Evolutionary conservation across 257 asterid genomes (phyloP).

Genomic region (Osmanthus fragrans): DNA sequence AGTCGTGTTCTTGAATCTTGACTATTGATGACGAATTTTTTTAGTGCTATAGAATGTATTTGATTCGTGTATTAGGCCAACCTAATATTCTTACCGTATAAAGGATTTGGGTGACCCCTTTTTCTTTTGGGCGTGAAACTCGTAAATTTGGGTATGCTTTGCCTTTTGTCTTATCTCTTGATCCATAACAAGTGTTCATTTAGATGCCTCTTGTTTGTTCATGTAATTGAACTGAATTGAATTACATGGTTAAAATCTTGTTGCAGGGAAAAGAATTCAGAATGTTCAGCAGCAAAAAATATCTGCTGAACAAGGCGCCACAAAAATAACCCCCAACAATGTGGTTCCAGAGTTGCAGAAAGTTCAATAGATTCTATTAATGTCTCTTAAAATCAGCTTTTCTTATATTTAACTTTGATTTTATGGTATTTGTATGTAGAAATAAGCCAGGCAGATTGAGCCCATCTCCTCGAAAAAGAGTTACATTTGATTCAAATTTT

Average conservation of each 20-base stretch:
- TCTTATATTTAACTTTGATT: not conserved
- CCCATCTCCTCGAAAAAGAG: slow-evolving; percentile 61
- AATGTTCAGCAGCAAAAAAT: slow-evolving; percentile 37
- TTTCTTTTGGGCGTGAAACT: no score
- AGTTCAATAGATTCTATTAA: slow-evolving; percentile 26
- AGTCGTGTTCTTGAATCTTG: no score
- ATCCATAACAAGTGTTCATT: no score
- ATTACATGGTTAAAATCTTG: slow-evolving; percentile 17
- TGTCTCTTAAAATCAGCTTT: not conserved
- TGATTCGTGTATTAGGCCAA: no score
- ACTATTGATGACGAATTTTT: no score
- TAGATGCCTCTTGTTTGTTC: no score
- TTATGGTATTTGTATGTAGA: slow-evolving; percentile 38
- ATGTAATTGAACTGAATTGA: no score
- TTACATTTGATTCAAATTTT: slow-evolving; percentile 75
- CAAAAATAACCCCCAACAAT: slow-evolving; percentile 1
- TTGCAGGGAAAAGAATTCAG: slow-evolving; percentile 55
- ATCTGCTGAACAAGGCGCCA: slow-evolving; percentile 39
- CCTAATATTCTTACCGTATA: no score
- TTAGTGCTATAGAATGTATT: no score
- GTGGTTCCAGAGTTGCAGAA: slow-evolving; percentile 47
- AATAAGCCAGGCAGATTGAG: slow-evolving; percentile 46
- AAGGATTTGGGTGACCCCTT: no score
- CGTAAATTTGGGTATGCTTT: no score
- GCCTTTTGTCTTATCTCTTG: no score